Evolutionary conservation across 1,139 yeast genomes (phyloP).

Genomic region (Zygoascus hellenicus): DNA sequence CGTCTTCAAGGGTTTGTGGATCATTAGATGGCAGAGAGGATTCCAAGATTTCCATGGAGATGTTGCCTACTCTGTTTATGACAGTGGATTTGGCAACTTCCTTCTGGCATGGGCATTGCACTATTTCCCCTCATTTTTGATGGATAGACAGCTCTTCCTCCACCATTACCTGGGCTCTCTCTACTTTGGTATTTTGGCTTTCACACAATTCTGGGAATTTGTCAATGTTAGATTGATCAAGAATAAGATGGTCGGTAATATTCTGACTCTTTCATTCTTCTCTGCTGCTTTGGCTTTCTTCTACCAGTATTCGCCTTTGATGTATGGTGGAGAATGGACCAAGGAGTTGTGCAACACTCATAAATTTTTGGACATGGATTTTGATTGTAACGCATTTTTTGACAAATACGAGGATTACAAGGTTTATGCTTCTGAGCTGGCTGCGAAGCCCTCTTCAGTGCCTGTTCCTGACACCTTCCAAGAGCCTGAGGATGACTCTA

Average conservation of each 20-base stretch:
- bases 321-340: conserved; percentile 84
- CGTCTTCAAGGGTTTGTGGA: conserved; percentile 47
- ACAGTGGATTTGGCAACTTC: conserved; percentile 61
- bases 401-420: conserved; percentile 29
- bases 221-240: conserved; percentile 42
- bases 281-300: conserved; percentile 51
- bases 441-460: conserved; percentile 1
- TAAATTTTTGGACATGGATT: conserved; percentile 68
- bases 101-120: conserved; percentile 80
- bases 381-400: conserved; percentile 58
- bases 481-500: neutral
- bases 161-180: conserved; percentile 92
- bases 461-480: neutral
- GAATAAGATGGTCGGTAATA: conserved; percentile 40
- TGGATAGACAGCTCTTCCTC: conserved; percentile 90
- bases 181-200: conserved; percentile 73
- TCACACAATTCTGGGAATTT: conserved; percentile 78
- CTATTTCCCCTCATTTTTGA: conserved; percentile 79
- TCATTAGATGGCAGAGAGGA: conserved; percentile 70
- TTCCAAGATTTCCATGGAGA: conserved; percentile 38
- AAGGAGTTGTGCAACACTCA: conserved; percentile 55
- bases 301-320: conserved; percentile 61
- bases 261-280: conserved; percentile 45
- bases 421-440: conserved; percentile 11
- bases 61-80: conserved; percentile 62